Base-by-base conservation (phyloP, 176 grass and related monocot species). In the bread wheat (Triticum aestivum) region DNA sequence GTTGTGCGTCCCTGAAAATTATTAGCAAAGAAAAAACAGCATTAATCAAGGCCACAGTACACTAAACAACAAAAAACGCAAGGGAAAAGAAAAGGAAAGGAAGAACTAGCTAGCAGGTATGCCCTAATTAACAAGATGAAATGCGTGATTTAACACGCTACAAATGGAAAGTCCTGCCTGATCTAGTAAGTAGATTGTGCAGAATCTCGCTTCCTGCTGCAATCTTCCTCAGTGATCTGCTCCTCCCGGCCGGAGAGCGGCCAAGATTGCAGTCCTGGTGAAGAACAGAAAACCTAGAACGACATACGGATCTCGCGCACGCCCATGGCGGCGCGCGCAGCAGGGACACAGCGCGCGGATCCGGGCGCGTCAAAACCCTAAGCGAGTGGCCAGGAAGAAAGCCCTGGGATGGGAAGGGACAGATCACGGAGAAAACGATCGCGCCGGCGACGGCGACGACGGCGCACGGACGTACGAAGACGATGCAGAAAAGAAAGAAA, bases 311-410 rank as follows among this genome's bases (percentile, higher is more conserved):
- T 91, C 85, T 42, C 51, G 51, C 51, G 51, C 18, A 81, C 61
- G 32, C 85, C 76, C 61, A 73, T 52, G 73, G 45, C 44, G 73
- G 73, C 72, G 13, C 72, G 41, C 15, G 23, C 72, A 11, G 23
- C 51, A 11, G 9, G 12, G 47, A 59, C 24, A 14, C 4, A 42
- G 39, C 75, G 35, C 15, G 20, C 35, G 74, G 76, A 84, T 84
- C 85, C 21, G 66, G 14, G 58, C 85, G 42, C 44, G 75, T 74
- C 74, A 87, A 76, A 87, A 80, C 81, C 85, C 75, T 84, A 84
- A 59, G 54, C 54, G 17, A 37, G 73, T 44, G 24, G 37, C 81
- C 30, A 6, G 61, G 44, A 47, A 47, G 44, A 47, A 84, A 81
- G 61, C 34, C 59, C 61, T 79, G 65, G 63, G 51, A 79, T 17